Conservation (phyloP, 2,329 filamentous ascomycete species). For the Alternaria triticina region DNA sequence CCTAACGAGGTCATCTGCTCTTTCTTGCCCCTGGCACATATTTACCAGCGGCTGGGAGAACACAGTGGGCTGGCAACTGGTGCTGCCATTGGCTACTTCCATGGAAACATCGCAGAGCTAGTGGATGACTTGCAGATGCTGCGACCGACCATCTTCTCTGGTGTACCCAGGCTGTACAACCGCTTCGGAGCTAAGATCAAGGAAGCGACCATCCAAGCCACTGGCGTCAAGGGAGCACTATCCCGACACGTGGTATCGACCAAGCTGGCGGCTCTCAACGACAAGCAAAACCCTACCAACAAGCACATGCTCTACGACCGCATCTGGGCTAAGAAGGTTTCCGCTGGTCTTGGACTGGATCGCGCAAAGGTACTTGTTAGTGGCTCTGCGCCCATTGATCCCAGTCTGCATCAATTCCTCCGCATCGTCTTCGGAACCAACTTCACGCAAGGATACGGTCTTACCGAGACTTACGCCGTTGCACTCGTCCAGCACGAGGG, state of each 20-base stretch:
- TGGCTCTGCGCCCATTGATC: constrained; percentile 90
- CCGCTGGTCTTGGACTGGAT: constrained; percentile 81
- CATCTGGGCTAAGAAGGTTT: constrained; percentile 90
- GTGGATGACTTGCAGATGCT: constrained; percentile 91
- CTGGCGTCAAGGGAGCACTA: constrained; percentile 80
- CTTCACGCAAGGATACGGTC: constrained; percentile 86
- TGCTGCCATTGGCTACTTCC: constrained; percentile 86
- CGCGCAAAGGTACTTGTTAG: constrained; percentile 76
- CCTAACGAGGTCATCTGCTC: constrained; percentile 74
- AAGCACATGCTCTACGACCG: constrained; percentile 80
- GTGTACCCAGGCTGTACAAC: constrained; percentile 91
- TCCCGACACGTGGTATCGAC: constrained; percentile 79
- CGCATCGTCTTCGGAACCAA: constrained; percentile 80
- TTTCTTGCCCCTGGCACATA: constrained; percentile 93
- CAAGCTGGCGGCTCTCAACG: constrained; percentile 80
- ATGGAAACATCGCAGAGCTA: constrained; percentile 84
- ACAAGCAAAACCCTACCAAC: constrained; percentile 76
- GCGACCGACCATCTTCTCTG: constrained; percentile 81
- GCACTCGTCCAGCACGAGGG: constrained; percentile 70
- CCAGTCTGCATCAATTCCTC: constrained; percentile 85
- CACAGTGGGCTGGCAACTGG: constrained; percentile 75
- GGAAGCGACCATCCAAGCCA: constrained; percentile 76
- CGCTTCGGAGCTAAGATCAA: constrained; percentile 86
- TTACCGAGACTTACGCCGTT: constrained; percentile 91
- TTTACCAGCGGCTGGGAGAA: constrained; percentile 86